Conservation (phyloP, 2,329 filamentous ascomycete genomes). For the Epicoccum sorghinum region DNA sequence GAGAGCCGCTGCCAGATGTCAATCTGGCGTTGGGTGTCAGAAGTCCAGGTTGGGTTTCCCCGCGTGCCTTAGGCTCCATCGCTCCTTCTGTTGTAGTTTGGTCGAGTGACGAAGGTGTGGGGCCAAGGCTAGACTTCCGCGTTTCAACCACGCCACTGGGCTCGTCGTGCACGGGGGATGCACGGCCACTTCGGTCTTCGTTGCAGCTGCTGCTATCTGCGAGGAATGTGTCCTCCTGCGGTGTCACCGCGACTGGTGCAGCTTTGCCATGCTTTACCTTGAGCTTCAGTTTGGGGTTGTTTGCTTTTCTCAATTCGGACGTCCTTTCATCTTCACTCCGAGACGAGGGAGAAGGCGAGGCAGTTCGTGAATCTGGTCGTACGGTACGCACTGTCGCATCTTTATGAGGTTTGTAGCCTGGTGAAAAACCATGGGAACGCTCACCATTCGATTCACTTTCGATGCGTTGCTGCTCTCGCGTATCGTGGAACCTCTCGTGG, state of each 20-base stretch:
- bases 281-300: conserved; percentile 49
- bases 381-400: conserved; percentile 75
- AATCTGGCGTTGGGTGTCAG: conserved; percentile 30
- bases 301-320: conserved; percentile 26
- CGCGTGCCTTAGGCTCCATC: conserved; percentile 30
- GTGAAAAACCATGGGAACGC: conserved; percentile 69
- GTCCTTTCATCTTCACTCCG: conserved; percentile 35
- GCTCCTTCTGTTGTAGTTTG: conserved; percentile 25
- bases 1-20: conserved; percentile 20
- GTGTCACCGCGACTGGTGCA: conserved; percentile 23
- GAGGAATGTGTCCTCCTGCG: conserved; percentile 57
- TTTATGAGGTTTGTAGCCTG: conserved; percentile 74
- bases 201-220: conserved; percentile 60
- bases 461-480: conserved; percentile 32
- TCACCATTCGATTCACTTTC: conserved; percentile 41
- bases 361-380: conserved; percentile 52
- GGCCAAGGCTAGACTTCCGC: conserved; percentile 38
- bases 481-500: conserved; percentile 34
- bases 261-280: conserved; percentile 47
- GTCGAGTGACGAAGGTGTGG: conserved; percentile 33
- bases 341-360: conserved; percentile 30
- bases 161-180: conserved; percentile 36
- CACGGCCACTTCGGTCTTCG: conserved; percentile 51
- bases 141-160: conserved; percentile 36
- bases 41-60: conserved; percentile 33